A percentile compares a stretch with the other conserved stretches of the same genome.
Conservation (phyloP, 768 basidiomycete genomes). For the Roridomyces roridus region DNA sequence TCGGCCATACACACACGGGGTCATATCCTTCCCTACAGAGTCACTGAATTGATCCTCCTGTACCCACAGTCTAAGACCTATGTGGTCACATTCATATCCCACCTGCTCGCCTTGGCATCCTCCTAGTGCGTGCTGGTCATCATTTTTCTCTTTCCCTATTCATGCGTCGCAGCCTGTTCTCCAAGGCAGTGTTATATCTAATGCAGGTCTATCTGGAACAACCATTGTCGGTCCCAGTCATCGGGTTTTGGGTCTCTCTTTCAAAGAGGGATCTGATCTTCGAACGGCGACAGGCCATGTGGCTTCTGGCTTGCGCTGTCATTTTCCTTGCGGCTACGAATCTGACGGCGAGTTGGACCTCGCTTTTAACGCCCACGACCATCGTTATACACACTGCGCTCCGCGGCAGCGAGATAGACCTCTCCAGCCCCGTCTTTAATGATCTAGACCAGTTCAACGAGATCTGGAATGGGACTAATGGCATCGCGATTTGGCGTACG, state of each 20-base stretch:
- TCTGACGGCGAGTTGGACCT: slow-evolving; percentile 13
- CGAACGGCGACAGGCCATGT: not conserved
- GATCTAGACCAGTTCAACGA: not conserved
- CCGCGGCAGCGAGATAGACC: not conserved
- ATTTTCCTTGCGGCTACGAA: not conserved
- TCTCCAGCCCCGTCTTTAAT: not conserved
- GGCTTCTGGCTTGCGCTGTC: not conserved
- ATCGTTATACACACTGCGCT: not conserved
- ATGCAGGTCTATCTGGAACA: slow-evolving; percentile 1
- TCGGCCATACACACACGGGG: no score
- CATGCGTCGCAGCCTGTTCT: slow-evolving; percentile 17
- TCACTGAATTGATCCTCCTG: no score
- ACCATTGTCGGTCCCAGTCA: not conserved
- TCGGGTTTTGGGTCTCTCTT: slow-evolving; percentile 2
- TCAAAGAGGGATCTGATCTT: not conserved
- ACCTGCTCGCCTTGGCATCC: not conserved
- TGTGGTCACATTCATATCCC: slow-evolving; percentile 3
- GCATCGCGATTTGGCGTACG: not conserved
- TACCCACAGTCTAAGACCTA: slow-evolving; percentile 9
- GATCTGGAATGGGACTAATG: not conserved
- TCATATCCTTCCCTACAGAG: no score
- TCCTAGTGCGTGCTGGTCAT: not conserved
- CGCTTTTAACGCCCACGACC: slow-evolving; percentile 4
- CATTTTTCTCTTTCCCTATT: not conserved
- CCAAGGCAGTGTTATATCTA: slow-evolving; percentile 5